A percentile compares a stretch with the other conserved stretches of the same genome.
These are phyloP conservation scores for Aquilaria sinensis DNA, from an alignment of 345 rosid species.

Conservation along the genomic window DNA sequence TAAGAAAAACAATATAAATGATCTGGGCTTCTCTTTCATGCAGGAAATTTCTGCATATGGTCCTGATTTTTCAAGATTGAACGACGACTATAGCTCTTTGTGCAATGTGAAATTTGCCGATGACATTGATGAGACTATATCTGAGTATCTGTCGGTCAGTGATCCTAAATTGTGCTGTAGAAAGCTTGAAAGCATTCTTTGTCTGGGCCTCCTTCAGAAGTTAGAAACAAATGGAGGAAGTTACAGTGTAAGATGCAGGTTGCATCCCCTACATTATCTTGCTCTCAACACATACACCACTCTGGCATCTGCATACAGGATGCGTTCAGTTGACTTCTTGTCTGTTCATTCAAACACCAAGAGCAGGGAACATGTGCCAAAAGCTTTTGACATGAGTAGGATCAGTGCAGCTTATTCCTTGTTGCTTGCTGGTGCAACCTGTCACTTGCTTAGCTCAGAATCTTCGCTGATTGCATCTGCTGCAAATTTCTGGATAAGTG, in stretches of 20 bases:
- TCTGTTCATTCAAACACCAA: constrained; percentile 19
- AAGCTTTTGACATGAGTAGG: constrained; percentile 40
- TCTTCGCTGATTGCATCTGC: constrained; percentile 49
- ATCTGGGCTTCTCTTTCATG: constrained; percentile 3
- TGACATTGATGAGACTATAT: constrained; percentile 40
- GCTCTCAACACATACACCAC: constrained; percentile 56
- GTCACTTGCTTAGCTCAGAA: constrained; percentile 44
- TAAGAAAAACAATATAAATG: too few species aligned
- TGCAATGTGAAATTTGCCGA: constrained; percentile 31
- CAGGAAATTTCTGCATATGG: constrained; percentile 43
- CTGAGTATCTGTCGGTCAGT: constrained; percentile 43
- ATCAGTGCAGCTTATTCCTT: constrained; percentile 66
- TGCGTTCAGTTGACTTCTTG: constrained; percentile 29
- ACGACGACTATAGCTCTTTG: constrained; percentile 26
- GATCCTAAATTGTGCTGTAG: constrained; percentile 54
- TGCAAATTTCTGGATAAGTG: constrained; percentile 56
- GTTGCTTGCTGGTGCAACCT: constrained; percentile 56
- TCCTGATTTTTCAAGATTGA: constrained; percentile 13
- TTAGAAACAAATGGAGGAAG: constrained; percentile 13
- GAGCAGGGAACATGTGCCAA: constrained; percentile 13
- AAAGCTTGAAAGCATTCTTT: constrained; percentile 53
- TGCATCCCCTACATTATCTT: constrained; percentile 57
- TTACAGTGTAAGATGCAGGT: constrained; percentile 23
- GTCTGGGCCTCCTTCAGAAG: constrained; percentile 27
- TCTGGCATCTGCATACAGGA: constrained; percentile 63